Evolutionary conservation across 768 basidiomycete species (phyloP).

Genomic region (Naganishia kalamii): DNA sequence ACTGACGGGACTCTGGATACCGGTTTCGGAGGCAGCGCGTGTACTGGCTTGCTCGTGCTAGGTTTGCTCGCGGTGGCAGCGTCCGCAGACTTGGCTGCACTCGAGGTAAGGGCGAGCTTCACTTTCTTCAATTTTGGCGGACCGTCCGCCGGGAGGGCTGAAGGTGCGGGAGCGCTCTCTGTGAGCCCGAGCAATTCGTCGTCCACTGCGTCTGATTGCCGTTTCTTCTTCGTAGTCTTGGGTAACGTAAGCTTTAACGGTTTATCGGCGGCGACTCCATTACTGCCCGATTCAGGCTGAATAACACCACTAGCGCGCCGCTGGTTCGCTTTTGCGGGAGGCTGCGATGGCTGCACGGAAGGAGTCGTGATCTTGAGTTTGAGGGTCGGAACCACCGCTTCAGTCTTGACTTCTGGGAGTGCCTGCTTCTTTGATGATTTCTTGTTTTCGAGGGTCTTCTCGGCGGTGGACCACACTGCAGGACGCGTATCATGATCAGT

Average conservation of each 20-base stretch:
- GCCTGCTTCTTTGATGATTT: conserved; percentile 2
- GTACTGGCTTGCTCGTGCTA: background rate
- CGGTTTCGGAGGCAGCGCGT: background rate
- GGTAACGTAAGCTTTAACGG: background rate
- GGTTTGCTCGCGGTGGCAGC: background rate
- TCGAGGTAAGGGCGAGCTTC: background rate
- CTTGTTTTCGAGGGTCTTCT: conserved; percentile 48
- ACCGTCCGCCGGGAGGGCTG: background rate
- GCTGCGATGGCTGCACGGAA: conserved; percentile 19
- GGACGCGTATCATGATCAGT: conserved; percentile 1
- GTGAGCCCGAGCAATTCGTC: conserved; percentile 13
- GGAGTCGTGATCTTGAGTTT: conserved; percentile 41
- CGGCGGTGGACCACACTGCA: conserved; percentile 65
- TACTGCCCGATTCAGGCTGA: conserved; percentile 12
- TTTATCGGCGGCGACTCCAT: conserved; percentile 30
- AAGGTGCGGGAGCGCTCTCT: background rate
- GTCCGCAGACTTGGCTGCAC: background rate
- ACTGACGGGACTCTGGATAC: background rate
- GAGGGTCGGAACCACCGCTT: conserved; percentile 8
- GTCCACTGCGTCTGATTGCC: background rate
- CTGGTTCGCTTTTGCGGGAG: conserved; percentile 9
- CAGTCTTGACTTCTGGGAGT: conserved; percentile 6
- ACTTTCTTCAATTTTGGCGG: conserved; percentile 10
- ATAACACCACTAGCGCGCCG: conserved; percentile 27
- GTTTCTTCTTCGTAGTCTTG: background rate